phyloP scores from a whole-genome alignment of 1,139 yeast genomes.

The Diutina neorugosa region DNA sequence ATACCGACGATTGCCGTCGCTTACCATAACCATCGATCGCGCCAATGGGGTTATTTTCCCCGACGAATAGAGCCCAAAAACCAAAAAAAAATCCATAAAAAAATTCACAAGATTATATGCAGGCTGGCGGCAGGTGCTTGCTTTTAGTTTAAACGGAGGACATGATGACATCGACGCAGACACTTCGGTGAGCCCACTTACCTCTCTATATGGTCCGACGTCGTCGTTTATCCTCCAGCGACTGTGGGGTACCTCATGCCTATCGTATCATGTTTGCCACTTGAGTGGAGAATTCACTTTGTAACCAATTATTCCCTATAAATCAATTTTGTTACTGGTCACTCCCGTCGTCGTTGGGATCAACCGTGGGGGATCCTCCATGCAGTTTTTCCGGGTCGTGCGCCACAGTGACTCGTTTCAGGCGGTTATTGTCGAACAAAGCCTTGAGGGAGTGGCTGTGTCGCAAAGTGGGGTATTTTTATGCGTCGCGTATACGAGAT shows the following conservation, averaged over 20 bases:
- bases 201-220: too few species aligned
- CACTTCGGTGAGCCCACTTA: not conserved
- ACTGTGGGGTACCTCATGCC: too few species aligned
- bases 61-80: too few species aligned
- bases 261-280: too few species aligned
- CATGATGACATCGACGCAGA: not conserved
- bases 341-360: too few species aligned
- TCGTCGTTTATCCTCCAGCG: too few species aligned
- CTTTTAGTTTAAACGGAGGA: not conserved
- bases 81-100: too few species aligned
- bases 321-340: too few species aligned
- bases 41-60: not conserved
- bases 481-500: not conserved
- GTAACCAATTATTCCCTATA: too few species aligned
- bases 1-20: not conserved
- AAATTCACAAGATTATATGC: not conserved
- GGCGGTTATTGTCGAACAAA: not conserved
- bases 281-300: too few species aligned
- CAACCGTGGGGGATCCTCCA: too few species aligned
- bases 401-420: not conserved
- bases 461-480: not conserved
- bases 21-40: not conserved
- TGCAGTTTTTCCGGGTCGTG: not conserved
- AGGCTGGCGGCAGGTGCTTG: not conserved
- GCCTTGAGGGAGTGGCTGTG: not conserved